phyloP scores from a whole-genome alignment of 2,329 filamentous ascomycete species.

The Chaetomium sp. region DNA sequence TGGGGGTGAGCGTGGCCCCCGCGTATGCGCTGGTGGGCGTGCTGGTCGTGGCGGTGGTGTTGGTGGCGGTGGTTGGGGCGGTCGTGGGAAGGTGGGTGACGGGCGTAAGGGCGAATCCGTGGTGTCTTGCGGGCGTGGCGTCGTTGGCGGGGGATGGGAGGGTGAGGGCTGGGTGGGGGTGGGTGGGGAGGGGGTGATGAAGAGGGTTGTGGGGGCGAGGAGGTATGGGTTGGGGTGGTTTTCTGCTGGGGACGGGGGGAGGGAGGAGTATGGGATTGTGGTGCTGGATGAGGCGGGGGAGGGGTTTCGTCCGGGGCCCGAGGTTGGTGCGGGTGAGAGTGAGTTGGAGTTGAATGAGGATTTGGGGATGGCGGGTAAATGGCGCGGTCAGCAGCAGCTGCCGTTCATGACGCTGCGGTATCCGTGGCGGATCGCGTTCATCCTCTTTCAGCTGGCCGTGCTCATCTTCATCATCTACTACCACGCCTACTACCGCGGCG shows the following conservation, averaged over 20 bases:
- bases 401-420: constrained; percentile 44
- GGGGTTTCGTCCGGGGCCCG: constrained; percentile 23
- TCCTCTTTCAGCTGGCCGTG: constrained; percentile 40
- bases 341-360: constrained; percentile 22
- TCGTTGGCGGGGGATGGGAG: constrained; percentile 40
- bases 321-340: background rate
- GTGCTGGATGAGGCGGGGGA: constrained; percentile 36
- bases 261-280: constrained; percentile 41
- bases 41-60: constrained; percentile 38
- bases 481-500: constrained; percentile 42
- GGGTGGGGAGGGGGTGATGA: constrained; percentile 32
- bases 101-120: constrained; percentile 45
- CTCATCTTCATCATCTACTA: constrained; percentile 47
- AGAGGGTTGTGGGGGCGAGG: constrained; percentile 33
- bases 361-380: constrained; percentile 6
- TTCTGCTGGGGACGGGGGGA: constrained; percentile 29
- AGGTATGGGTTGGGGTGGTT: constrained; percentile 40
- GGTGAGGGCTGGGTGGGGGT: constrained; percentile 34
- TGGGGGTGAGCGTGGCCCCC: constrained; percentile 41
- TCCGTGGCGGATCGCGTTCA: constrained; percentile 41
- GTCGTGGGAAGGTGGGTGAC: constrained; percentile 43
- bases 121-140: constrained; percentile 45
- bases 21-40: constrained; percentile 41
- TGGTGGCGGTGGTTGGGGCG: constrained; percentile 37
- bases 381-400: constrained; percentile 22